Base-by-base conservation (phyloP, 2,329 filamentous ascomycete species). In the Gnomoniopsis sp. region DNA sequence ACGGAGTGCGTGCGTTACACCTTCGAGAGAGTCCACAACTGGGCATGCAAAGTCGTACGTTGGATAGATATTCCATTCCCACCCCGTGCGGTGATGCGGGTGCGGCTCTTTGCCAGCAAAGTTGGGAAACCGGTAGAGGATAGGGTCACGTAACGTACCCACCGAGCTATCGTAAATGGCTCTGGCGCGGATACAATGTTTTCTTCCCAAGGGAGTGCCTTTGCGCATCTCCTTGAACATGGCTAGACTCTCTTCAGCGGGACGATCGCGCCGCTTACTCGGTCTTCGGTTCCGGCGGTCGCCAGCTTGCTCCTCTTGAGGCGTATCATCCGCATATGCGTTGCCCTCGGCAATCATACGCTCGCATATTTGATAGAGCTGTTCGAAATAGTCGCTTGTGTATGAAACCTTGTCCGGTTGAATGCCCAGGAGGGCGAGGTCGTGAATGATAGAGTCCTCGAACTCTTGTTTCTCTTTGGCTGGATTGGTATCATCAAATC, bases 101-200 rank as follows among this genome's bases (percentile, higher is more conserved):
- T 79, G 77, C 58, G 80, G 79, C 61, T 79, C 68, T 71, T 96
- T 96, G 84, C 92, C n/a, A n/a, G n/a, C n/a, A n/a, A n/a, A n/a
- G n/a, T n/a, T n/a, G n/a, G n/a, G n/a, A n/a, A n/a, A 97, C 65
- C 95, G 88, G 81, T 97, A 98, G 73, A 99, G 96, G 74, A 98
- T 93, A 14, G 95, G 95, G 73, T 99, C 95, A 64, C 95, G 86
- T 84, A 98, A 87, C 54, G 95, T 91, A 76, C 96, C 96, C 80
- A 99, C 98, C 64, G 89, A 89, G 76, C 95, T 89, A 73, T 96
- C 90, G 66, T 90, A 85, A 1, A 91, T 93, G 67, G 98, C 90
- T 81, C 96, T 97, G 59, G 95, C 95, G 61, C 95, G 89, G 65
- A 99, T 96, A 76, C 91, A 97, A 86, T 93, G 93, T 70, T 83